A percentile compares a stretch with the other conserved stretches of the same genome.
phyloP scores from a whole-genome alignment of 1,284 basidiomycete species.

The Naganishia sp. region DNA sequence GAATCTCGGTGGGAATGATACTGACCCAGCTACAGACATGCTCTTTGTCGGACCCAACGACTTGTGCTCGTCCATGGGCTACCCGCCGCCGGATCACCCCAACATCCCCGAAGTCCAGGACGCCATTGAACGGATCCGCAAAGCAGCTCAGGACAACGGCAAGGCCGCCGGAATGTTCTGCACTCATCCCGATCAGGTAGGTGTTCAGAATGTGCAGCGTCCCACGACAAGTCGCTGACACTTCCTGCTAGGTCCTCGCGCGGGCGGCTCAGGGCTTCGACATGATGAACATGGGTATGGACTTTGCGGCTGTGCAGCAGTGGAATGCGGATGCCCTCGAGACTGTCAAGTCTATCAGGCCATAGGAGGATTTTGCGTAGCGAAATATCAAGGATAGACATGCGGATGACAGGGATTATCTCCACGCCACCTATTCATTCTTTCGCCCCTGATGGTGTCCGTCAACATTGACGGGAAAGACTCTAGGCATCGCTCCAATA shows the following conservation, averaged over 20 bases:
- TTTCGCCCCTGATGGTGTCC: too few relatives aligned
- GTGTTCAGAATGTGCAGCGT: not conserved
- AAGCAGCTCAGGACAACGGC: conserved; percentile 42
- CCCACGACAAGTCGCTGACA: conserved; percentile 6
- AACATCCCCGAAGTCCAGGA: conserved; percentile 41
- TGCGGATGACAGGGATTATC: too few relatives aligned
- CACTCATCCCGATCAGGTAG: conserved; percentile 33
- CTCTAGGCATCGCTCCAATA: too few relatives aligned
- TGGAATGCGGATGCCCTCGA: conserved; percentile 30
- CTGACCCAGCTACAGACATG: conserved; percentile 36
- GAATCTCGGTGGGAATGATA: not conserved
- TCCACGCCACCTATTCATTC: too few relatives aligned
- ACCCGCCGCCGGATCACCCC: conserved; percentile 40
- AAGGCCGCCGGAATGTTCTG: conserved; percentile 46
- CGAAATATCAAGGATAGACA: too few relatives aligned
- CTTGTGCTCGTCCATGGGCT: conserved; percentile 42
- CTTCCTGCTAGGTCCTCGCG: conserved; percentile 37
- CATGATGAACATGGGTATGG: conserved; percentile 43
- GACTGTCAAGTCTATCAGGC: conserved; percentile 19
- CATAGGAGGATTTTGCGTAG: not conserved
- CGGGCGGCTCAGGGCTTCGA: conserved; percentile 42
- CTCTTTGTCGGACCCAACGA: conserved; percentile 48
- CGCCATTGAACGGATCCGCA: conserved; percentile 42
- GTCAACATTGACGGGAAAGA: too few relatives aligned
- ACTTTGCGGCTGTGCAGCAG: conserved; percentile 34